Evolutionary conservation across 1,284 basidiomycete species (phyloP), one percentile per base, ranked within the genome.

Genomic region (Pisolithus thermaeus): DNA sequence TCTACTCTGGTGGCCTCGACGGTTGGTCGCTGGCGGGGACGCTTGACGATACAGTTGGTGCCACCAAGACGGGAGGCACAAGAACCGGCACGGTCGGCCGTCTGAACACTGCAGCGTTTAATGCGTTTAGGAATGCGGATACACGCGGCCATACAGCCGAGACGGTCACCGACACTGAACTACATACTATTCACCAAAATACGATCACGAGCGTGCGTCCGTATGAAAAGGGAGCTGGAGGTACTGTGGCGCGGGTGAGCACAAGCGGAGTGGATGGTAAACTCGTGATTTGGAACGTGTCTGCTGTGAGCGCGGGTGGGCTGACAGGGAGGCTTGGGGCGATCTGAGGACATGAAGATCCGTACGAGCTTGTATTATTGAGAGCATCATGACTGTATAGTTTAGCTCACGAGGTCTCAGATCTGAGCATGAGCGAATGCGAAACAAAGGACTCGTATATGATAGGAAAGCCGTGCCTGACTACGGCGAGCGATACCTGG

Each of bases 151-250:
- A 86, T 53, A 69, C 70, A 3, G 62, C 66, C 1, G 68, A 70
- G 1, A 68, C 68, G 2, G 69, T 70, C 27, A 65, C 74, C 47
- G 84, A 91, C 63, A 88, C 86, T 11, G 90, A 90, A 67, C 74
- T 92, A 55, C 75, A 78, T 65, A 99, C 96, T 3, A 81, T 97
- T 40, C 97, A 99, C 70, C 96, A 98, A 77, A 99, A 99, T 74
- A 97, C 95, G 40, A 98, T 99, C 70, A 98, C 94, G n/a, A 87
- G 77, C 59, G 77, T 97, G 44, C 76, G 92, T 51, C 73, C 88
- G 25, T 96, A 91, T 61, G 85, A 87, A 54, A 79, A 78, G 55
- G 73, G 68, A 0, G 66, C 73, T 2, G 80, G 76, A 20, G 82
- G 81, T 0, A 70, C 78, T 3, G 86, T 97, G 7, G 76, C 73